phyloP scores from a whole-genome alignment of 306 rosid species.

The Vigna unguiculata region DNA sequence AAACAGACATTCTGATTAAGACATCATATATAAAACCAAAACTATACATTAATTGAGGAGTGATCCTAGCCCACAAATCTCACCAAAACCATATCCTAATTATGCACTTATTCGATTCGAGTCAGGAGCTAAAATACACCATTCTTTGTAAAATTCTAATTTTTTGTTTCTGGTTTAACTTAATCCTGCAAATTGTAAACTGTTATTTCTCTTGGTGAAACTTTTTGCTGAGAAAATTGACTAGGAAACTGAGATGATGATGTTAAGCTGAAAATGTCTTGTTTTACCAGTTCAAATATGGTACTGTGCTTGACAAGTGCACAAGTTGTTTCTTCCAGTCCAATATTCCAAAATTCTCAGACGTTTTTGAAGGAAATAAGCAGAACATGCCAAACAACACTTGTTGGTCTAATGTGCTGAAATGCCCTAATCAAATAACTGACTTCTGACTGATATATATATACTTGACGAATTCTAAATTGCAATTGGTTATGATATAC shows the following conservation, averaged over 20 bases:
- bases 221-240: conserved; percentile 26
- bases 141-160: background rate
- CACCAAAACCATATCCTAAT: conserved; percentile 10
- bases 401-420: conserved; percentile 4
- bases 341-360: conserved; percentile 38
- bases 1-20: conserved; percentile 32
- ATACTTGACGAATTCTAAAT: conserved; percentile 1
- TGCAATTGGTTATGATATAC: conserved; percentile 21
- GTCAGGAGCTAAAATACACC: background rate
- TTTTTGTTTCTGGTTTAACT: background rate
- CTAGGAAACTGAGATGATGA: conserved; percentile 15
- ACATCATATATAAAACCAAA: conserved; percentile 26
- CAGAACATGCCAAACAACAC: background rate
- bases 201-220: conserved; percentile 4
- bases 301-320: conserved; percentile 16
- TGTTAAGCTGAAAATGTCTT: conserved; percentile 24
- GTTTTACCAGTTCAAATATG: conserved; percentile 23
- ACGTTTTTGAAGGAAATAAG: background rate
- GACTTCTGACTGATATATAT: background rate
- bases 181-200: background rate
- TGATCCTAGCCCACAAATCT: conserved; percentile 20
- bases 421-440: conserved; percentile 2
- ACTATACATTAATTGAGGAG: conserved; percentile 25
- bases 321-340: conserved; percentile 19
- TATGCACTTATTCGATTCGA: conserved; percentile 2